Percentiles rank a stretch among this genome's conserved stretches.
phyloP scores from a whole-genome alignment of 176 grass and related monocot species.

The Raddia distichophylla region DNA sequence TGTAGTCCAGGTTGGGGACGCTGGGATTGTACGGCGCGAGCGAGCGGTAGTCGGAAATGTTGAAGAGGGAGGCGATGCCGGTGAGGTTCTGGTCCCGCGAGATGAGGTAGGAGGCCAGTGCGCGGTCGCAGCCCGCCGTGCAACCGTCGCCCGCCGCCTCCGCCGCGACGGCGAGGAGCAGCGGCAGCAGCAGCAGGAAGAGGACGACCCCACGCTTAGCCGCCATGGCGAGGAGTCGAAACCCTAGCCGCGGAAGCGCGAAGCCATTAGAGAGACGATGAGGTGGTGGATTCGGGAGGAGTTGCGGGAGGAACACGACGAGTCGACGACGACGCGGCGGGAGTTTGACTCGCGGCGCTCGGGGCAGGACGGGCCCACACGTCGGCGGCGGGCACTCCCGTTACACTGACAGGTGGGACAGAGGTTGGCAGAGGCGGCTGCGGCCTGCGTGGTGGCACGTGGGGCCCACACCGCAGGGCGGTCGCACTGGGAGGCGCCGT shows the following conservation, averaged over 20 bases:
- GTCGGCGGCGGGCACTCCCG: neutral
- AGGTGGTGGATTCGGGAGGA: neutral
- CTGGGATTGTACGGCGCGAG: constrained; percentile 46
- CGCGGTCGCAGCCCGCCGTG: constrained; percentile 28
- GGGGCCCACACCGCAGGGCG: constrained; percentile 6
- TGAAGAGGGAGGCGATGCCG: constrained; percentile 54
- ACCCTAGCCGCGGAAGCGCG: constrained; percentile 13
- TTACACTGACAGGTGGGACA: neutral
- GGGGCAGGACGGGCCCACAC: neutral
- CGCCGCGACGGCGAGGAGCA: neutral
- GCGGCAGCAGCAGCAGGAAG: neutral
- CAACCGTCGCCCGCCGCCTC: constrained; percentile 32
- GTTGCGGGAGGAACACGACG: neutral
- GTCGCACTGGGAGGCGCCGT: neutral
- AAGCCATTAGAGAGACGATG: neutral
- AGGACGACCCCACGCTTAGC: neutral
- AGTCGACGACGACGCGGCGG: constrained; percentile 30
- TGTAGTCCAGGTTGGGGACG: constrained; percentile 24
- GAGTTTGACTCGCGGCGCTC: constrained; percentile 28
- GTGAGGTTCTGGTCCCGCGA: constrained; percentile 36
- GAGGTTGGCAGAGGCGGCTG: neutral
- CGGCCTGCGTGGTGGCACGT: neutral
- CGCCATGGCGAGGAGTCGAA: constrained; percentile 1
- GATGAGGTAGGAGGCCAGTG: constrained; percentile 67
- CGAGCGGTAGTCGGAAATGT: neutral